These are phyloP conservation scores for Pseudogymnoascus sp. DNA, from an alignment of 2,329 filamentous ascomycete species.

Conservation along the genomic window DNA sequence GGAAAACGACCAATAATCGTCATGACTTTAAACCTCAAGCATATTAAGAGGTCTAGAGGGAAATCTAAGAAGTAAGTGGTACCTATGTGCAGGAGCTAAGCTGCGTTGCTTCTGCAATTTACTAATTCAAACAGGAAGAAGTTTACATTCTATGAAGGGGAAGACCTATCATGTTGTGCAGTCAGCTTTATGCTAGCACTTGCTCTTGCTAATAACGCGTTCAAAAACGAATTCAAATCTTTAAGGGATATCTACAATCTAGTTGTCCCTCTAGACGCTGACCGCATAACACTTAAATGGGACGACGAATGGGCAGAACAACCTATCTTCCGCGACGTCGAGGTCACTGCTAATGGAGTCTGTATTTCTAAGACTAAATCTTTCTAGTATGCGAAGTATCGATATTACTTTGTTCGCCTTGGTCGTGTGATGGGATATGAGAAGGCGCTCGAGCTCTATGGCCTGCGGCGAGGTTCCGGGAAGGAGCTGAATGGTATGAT, in stretches of 20 bases:
- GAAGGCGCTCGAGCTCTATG: constrained; percentile 23
- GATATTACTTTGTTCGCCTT: constrained; percentile 29
- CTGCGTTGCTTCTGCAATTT: neutral
- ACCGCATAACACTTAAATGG: constrained; percentile 20
- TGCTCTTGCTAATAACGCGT: constrained; percentile 21
- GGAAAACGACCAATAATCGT: constrained; percentile 16
- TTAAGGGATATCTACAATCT: constrained; percentile 22
- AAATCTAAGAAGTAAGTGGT: constrained; percentile 18
- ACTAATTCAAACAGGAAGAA: constrained; percentile 17
- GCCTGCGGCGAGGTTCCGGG: constrained; percentile 19
- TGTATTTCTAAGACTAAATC: constrained; percentile 18
- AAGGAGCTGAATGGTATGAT: constrained; percentile 23
- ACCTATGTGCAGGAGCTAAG: neutral
- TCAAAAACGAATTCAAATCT: constrained; percentile 19
- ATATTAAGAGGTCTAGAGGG: constrained; percentile 22
- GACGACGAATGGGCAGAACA: constrained; percentile 17
- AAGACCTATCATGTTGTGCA: constrained; percentile 17
- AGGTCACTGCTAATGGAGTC: constrained; percentile 15
- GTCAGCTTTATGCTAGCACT: constrained; percentile 21
- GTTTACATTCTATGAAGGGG: constrained; percentile 21
- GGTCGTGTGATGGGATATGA: constrained; percentile 21
- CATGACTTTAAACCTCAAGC: constrained; percentile 20
- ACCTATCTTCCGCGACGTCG: constrained; percentile 21
- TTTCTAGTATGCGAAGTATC: constrained; percentile 34
- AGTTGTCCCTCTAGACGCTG: constrained; percentile 15